These are phyloP conservation scores for Paramyrothecium sp. DNA, from an alignment of 2,329 filamentous ascomycete genomes.

Conservation along the genomic window DNA sequence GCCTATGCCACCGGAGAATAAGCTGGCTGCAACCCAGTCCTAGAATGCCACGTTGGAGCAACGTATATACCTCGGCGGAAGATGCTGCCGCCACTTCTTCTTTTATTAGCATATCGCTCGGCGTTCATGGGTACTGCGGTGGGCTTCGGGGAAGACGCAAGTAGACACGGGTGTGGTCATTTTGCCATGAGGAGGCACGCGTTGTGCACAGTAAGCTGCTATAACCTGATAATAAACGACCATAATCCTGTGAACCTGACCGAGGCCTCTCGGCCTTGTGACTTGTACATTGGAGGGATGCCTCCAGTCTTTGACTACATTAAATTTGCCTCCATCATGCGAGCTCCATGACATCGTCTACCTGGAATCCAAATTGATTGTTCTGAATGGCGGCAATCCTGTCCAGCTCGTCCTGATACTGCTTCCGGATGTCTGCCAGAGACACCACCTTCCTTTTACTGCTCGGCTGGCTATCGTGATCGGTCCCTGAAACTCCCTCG, in stretches of 20 bases:
- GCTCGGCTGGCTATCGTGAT: conserved; percentile 15
- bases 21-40: conserved; percentile 34
- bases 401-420: conserved; percentile 89
- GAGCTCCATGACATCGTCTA: conserved; percentile 55
- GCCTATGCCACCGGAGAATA: conserved; percentile 42
- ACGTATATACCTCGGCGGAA: background rate
- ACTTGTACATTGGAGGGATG: background rate
- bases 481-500: conserved; percentile 23
- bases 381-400: conserved; percentile 83
- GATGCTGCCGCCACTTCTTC: conserved; percentile 14
- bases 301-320: conserved; percentile 17
- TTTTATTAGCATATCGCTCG: conserved; percentile 37
- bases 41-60: conserved; percentile 10
- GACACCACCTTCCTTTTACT: conserved; percentile 76
- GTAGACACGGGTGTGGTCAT: conserved; percentile 16
- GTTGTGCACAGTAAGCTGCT: background rate
- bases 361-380: conserved; percentile 79
- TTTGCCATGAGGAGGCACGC: background rate
- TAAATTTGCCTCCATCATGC: conserved; percentile 21
- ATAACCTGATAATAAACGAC: conserved; percentile 13
- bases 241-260: conserved; percentile 21
- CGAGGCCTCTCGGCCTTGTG: conserved; percentile 23
- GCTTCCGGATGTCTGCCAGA: conserved; percentile 79
- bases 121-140: conserved; percentile 33
- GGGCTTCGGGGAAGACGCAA: conserved; percentile 11